Evolutionary conservation across 1,284 basidiomycete species (phyloP), one percentile per base, ranked within the genome.

Genomic region (Pyrrhoderma noxium): DNA sequence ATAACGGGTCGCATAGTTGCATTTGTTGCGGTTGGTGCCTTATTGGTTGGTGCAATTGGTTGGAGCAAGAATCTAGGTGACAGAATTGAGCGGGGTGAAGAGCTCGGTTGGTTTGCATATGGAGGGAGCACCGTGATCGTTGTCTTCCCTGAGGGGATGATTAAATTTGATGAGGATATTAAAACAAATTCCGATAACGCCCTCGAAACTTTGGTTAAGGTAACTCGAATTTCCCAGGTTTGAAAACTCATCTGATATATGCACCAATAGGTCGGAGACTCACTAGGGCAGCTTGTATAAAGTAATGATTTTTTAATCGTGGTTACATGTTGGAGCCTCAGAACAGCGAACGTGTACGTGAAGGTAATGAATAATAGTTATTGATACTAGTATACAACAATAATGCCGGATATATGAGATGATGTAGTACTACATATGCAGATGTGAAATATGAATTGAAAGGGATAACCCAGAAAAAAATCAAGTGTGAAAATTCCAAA

Each of bases 121-220:
- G 83, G 83, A 1, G 83, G 83, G 23, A 82, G 80, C 65, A 90
- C 87, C 1, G 61, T 81, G 44, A 74, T 89, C 41, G 70, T 67
- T 7, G 63, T 87, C n/a, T 83, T 87, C 66, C 82, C 86, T 27
- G 64, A 69, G 47, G 78, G 76, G 2, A 57, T 76, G 47, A 66
- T 89, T 23, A 60, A 70, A 65, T 80, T 80, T 60, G 89, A 93
- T 60, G 65, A 74, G 7, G 89, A 92, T 63, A 62, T 93, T 47
- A 54, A 81, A 34, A 59, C 65, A 36, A 82, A 80, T 58, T 85
- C 85, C 31, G 60, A 68, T 48, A 67, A 72, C 49, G 70, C 74
- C 16, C 72, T 86, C 46, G 89, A 92, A 68, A 89, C 86, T 16
- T 66, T 87, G 4, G 74, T 92, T 35, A 77, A 80, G 66, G 86